phyloP scores from a whole-genome alignment of 179 eudicot species.

The Sideroxylon spinosum region DNA sequence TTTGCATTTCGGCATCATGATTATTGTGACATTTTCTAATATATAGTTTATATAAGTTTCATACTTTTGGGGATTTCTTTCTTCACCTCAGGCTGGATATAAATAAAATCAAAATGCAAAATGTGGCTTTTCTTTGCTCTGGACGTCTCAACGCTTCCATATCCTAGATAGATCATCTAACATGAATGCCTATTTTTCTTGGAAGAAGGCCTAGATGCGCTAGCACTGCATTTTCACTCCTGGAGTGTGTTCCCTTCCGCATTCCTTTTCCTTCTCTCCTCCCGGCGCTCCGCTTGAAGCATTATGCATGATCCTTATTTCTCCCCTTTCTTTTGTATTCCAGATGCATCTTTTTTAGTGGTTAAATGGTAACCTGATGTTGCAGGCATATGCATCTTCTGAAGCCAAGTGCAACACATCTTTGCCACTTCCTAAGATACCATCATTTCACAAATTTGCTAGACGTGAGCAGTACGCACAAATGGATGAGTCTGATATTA shows the following conservation, averaged over 20 bases:
- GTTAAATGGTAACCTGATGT: conserved; percentile 25
- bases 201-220: neutral
- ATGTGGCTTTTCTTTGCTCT: neutral
- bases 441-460: conserved; percentile 91
- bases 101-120: conserved; percentile 7
- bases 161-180: neutral
- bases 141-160: neutral
- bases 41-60: neutral
- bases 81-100: neutral
- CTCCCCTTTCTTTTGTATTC: conserved; percentile 9
- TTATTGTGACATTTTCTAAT: neutral
- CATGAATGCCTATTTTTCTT: conserved; percentile 3
- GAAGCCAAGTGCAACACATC: conserved; percentile 55
- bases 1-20: neutral
- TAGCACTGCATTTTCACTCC: conserved; percentile 5
- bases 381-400: conserved; percentile 86
- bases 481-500: conserved; percentile 65
- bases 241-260: neutral
- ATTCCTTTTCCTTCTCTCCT: neutral
- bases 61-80: neutral
- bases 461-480: conserved; percentile 78
- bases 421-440: conserved; percentile 84
- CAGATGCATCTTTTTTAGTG: conserved; percentile 24
- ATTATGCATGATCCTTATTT: neutral
- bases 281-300: conserved; percentile 35